These are phyloP conservation scores for Carex cristatella DNA, from an alignment of 176 grass and related monocot species.

Conservation along the genomic window DNA sequence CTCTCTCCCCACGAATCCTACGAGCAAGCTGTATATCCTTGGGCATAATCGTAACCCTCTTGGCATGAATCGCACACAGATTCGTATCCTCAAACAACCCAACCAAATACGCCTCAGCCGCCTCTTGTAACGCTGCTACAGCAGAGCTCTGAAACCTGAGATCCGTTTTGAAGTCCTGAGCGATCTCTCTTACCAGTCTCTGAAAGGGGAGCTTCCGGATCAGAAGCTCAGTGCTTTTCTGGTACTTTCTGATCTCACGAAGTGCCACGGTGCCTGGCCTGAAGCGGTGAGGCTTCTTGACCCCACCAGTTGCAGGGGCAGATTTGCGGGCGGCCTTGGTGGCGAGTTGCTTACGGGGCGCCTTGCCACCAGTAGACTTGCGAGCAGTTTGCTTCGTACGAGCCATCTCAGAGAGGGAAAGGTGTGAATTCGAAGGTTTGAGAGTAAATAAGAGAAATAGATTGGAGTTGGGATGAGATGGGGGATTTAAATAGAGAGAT, in stretches of 20 bases:
- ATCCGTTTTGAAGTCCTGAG: slow-evolving; percentile 20
- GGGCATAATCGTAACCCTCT: slow-evolving; percentile 15
- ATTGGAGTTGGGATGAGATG: neutral
- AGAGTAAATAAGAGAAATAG: neutral
- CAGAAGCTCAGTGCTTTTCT: slow-evolving; percentile 24
- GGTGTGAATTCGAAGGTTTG: too few relatives aligned
- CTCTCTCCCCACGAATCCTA: slow-evolving; percentile 10
- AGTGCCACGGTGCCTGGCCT: slow-evolving; percentile 9
- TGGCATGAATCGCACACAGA: slow-evolving; percentile 9
- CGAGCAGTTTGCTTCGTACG: slow-evolving; percentile 73
- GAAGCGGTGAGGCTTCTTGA: slow-evolving; percentile 19
- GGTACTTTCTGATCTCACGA: slow-evolving; percentile 20
- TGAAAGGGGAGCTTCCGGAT: slow-evolving; percentile 18
- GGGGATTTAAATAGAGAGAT: neutral
- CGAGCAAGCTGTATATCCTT: slow-evolving; percentile 13
- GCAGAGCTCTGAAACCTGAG: slow-evolving; percentile 2
- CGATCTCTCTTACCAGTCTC: slow-evolving; percentile 3
- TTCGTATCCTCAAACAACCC: slow-evolving; percentile 12
- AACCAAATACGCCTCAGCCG: neutral
- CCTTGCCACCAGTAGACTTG: slow-evolving; percentile 75
- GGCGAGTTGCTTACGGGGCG: slow-evolving; percentile 71
- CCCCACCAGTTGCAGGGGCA: neutral
- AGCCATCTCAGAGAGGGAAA: slow-evolving; percentile 28
- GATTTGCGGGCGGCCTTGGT: slow-evolving; percentile 30
- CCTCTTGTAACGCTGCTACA: neutral